These are phyloP conservation scores for Eutrema japonicum DNA, from an alignment of 345 rosid species.

Conservation along the genomic window DNA sequence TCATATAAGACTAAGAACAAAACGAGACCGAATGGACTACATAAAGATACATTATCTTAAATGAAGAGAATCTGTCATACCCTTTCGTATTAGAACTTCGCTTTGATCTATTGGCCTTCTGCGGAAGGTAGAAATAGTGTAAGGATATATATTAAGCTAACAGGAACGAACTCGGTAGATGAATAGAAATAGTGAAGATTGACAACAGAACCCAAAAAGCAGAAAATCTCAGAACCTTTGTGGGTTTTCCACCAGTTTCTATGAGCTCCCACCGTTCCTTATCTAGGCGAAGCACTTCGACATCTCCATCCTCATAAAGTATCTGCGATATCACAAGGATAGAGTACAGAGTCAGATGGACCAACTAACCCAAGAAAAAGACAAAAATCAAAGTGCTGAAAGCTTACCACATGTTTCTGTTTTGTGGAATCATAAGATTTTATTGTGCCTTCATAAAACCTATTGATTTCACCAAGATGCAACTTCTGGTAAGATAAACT, in stretches of 20 bases:
- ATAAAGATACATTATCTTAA: neutral
- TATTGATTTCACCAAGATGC: slow-evolving; percentile 45
- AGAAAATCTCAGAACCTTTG: slow-evolving; percentile 56
- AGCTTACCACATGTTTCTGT: slow-evolving; percentile 86
- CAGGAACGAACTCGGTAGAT: neutral
- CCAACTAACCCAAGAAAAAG: slow-evolving; percentile 22
- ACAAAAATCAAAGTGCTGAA: slow-evolving; percentile 23
- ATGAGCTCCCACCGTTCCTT: slow-evolving; percentile 91
- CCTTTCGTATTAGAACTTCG: slow-evolving; percentile 48
- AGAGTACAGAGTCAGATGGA: slow-evolving; percentile 4
- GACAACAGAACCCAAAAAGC: slow-evolving; percentile 31
- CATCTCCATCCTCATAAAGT: slow-evolving; percentile 92
- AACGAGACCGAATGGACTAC: neutral
- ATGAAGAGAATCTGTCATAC: slow-evolving; percentile 48
- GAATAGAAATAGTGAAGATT: slow-evolving; percentile 29
- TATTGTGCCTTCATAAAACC: slow-evolving; percentile 92
- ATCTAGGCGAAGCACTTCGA: slow-evolving; percentile 83
- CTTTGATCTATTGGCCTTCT: slow-evolving; percentile 63
- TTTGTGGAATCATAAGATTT: slow-evolving; percentile 87
- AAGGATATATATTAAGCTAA: slow-evolving; percentile 27
- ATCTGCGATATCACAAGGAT: slow-evolving; percentile 51
- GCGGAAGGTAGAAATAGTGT: slow-evolving; percentile 38
- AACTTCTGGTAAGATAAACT: slow-evolving; percentile 25
- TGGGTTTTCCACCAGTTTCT: slow-evolving; percentile 60
- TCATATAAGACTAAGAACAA: slow-evolving; percentile 19